Conservation (phyloP, 768 basidiomycete species). For the Tulasnella sp. region DNA sequence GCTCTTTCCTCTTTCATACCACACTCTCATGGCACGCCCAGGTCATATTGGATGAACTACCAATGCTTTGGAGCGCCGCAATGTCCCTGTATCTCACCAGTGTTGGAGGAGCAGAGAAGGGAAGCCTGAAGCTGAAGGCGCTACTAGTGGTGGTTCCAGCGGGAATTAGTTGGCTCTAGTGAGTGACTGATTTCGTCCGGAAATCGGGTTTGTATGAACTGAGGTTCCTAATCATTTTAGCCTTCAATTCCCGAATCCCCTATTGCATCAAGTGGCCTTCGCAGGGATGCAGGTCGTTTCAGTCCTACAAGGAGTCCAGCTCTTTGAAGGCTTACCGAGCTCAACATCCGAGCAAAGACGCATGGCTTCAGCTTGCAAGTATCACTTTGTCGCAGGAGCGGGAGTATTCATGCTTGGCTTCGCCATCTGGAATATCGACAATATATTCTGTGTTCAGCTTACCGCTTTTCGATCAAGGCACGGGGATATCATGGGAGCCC, state of each 20-base stretch:
- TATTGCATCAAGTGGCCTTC: conserved; percentile 30
- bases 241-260: conserved; percentile 27
- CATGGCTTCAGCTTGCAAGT: conserved; percentile 15
- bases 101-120: conserved; percentile 4
- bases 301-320: conserved; percentile 16
- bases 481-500: conserved; percentile 9
- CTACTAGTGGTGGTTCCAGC: conserved; percentile 23
- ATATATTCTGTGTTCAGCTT: conserved; percentile 26
- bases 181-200: conserved; percentile 15
- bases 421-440: conserved; percentile 30
- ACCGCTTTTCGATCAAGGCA: conserved; percentile 8
- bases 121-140: conserved; percentile 17
- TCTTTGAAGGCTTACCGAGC: conserved; percentile 18
- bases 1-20: conserved; percentile 28
- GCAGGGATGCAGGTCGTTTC: conserved; percentile 23
- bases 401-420: conserved; percentile 25
- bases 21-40: conserved; percentile 30
- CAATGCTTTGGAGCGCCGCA: conserved; percentile 30
- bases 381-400: conserved; percentile 21
- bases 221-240: conserved; percentile 17
- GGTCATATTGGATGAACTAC: conserved; percentile 28
- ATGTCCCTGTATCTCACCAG: conserved; percentile 24
- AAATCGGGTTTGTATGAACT: neutral
- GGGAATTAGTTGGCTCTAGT: conserved; percentile 29
- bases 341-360: neutral